Evolutionary conservation across 2,329 filamentous ascomycete species (phyloP).

Genomic region (Lecanicillium sp.): DNA sequence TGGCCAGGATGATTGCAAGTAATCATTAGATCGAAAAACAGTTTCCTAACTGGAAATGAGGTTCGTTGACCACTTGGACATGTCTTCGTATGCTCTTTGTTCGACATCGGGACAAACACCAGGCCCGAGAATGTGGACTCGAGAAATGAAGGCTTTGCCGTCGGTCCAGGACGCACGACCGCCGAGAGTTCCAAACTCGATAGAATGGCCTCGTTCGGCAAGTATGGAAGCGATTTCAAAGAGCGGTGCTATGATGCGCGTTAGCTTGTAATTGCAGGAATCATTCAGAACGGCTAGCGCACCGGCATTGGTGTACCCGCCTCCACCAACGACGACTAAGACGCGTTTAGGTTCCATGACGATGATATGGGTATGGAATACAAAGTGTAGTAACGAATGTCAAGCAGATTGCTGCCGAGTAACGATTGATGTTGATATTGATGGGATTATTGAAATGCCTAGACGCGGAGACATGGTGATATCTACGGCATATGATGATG

Average conservation of each 20-base stretch:
- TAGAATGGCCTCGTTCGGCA: neutral
- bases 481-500: too few relatives aligned
- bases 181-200: constrained; percentile 1
- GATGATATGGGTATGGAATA: too few relatives aligned
- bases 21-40: neutral
- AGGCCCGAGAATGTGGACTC: constrained; percentile 1
- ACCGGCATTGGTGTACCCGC: constrained; percentile 1
- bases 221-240: neutral
- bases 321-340: neutral
- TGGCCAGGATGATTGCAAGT: constrained; percentile 1
- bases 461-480: too few relatives aligned
- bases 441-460: too few relatives aligned
- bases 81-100: neutral
- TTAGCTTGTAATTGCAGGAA: neutral
- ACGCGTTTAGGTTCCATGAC: neutral
- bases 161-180: neutral
- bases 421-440: too few relatives aligned
- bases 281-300: neutral
- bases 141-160: neutral
- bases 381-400: too few relatives aligned
- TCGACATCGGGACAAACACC: neutral
- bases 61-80: neutral
- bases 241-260: neutral
- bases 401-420: too few relatives aligned
- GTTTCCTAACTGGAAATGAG: neutral